Conservation (phyloP, 805 yeast species). For the Kodamaea kaohsiungensis region DNA sequence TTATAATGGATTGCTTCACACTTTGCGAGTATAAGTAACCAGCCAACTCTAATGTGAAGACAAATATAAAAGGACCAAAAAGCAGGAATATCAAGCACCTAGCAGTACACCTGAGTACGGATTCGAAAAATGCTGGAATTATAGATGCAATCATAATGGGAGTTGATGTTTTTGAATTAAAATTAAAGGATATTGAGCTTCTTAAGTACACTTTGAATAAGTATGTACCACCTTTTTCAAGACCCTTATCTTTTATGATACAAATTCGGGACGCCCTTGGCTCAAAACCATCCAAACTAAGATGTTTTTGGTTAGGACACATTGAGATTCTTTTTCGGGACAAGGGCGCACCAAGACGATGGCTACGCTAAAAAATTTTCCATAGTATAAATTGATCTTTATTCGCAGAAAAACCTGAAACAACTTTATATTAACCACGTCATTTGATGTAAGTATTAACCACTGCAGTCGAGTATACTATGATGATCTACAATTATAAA, state of each 20-base stretch:
- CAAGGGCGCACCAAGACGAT: background rate
- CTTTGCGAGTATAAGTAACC: slow-evolving; percentile 10
- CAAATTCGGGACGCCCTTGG: background rate
- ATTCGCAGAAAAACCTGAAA: slow-evolving; percentile 2
- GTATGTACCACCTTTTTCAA: background rate
- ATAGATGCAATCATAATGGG: slow-evolving; percentile 2
- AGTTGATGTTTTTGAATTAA: background rate
- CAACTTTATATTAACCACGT: slow-evolving; percentile 16
- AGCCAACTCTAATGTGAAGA: slow-evolving; percentile 10
- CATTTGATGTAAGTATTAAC: slow-evolving; percentile 13
- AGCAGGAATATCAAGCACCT: slow-evolving; percentile 11
- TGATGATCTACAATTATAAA: slow-evolving; percentile 6
- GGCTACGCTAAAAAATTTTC: background rate
- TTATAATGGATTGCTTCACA: slow-evolving; percentile 1
- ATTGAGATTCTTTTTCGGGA: background rate
- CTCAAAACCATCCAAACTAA: background rate
- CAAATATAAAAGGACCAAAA: slow-evolving; percentile 9
- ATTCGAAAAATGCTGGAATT: background rate
- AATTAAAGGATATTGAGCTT: background rate
- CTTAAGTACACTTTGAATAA: background rate
- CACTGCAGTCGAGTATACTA: background rate
- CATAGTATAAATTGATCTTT: background rate
- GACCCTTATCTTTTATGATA: background rate
- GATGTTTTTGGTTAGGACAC: background rate
- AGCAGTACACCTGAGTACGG: slow-evolving; percentile 6